Conservation (phyloP, 2,329 filamentous ascomycete genomes). For the Xylaria sp. region DNA sequence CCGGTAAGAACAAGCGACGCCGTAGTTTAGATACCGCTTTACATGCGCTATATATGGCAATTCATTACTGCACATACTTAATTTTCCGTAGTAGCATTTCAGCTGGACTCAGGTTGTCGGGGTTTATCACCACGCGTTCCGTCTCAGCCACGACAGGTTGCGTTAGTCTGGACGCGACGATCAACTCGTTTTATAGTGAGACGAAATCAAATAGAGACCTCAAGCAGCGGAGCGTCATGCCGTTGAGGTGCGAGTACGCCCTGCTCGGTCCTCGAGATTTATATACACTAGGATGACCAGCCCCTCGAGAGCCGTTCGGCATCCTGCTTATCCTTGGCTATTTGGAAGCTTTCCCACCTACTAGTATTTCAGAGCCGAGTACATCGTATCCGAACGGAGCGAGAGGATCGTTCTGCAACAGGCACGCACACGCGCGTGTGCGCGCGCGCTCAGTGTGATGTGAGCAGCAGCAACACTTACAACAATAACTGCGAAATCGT, state of each 20-base stretch:
- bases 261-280: conserved; percentile 26
- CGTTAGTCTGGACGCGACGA: conserved; percentile 20
- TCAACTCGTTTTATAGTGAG: conserved; percentile 13
- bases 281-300: conserved; percentile 18
- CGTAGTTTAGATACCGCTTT: not conserved
- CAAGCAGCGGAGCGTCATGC: not conserved
- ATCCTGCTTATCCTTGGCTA: conserved; percentile 27
- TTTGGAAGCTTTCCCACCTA: conserved; percentile 25
- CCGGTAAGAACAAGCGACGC: conserved; percentile 4
- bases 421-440: conserved; percentile 17
- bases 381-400: conserved; percentile 25
- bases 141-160: conserved; percentile 32
- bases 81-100: conserved; percentile 39
- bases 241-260: conserved; percentile 6
- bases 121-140: conserved; percentile 26
- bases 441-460: conserved; percentile 13
- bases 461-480: conserved; percentile 11
- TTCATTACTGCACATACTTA: conserved; percentile 24
- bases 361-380: conserved; percentile 5
- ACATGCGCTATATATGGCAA: conserved; percentile 11
- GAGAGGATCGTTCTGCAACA: conserved; percentile 14
- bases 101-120: conserved; percentile 31
- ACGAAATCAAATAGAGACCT: conserved; percentile 21
- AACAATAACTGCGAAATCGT: conserved; percentile 10
- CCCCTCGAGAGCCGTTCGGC: conserved; percentile 17